Conservation (phyloP, 306 rosid species). For the Vicia faba region DNA sequence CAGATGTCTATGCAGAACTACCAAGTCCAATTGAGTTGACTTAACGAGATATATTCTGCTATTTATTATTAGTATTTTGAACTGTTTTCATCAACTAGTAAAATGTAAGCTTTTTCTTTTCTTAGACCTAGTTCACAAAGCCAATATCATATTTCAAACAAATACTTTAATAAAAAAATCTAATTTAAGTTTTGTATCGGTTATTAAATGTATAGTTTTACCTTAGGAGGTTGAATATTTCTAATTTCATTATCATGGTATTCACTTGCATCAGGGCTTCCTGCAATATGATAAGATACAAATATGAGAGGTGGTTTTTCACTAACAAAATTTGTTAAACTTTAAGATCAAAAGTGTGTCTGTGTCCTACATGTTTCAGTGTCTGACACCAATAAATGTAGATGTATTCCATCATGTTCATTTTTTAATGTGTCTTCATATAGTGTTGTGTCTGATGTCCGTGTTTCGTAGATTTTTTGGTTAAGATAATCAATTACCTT, state of each 20-base stretch:
- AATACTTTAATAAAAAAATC: slow-evolving; percentile 5
- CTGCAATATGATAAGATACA: slow-evolving; percentile 47
- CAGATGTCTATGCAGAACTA: too few species aligned
- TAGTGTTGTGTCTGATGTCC: neutral
- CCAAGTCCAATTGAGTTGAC: too few species aligned
- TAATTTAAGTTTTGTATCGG: slow-evolving; percentile 4
- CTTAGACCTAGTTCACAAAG: neutral
- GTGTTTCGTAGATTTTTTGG: neutral
- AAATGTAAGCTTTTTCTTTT: neutral
- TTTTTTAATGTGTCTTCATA: neutral
- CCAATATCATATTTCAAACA: slow-evolving; percentile 12
- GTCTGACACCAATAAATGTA: neutral
- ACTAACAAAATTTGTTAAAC: slow-evolving; percentile 16
- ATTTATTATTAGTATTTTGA: slow-evolving; percentile 3
- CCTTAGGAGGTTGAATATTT: slow-evolving; percentile 57
- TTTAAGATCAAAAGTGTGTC: neutral
- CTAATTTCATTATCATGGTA: slow-evolving; percentile 42
- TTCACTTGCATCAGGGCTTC: slow-evolving; percentile 46
- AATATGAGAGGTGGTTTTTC: slow-evolving; percentile 17
- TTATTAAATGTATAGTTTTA: slow-evolving; percentile 37
- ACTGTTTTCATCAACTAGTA: neutral
- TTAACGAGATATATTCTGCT: neutral
- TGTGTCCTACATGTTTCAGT: neutral
- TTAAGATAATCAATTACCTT: slow-evolving; percentile 55
- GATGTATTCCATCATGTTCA: neutral